A percentile compares a stretch with the other conserved stretches of the same genome.
Evolutionary conservation across 176 grass and related monocot genomes (phyloP).

Genomic region (Oryza australiensis): DNA sequence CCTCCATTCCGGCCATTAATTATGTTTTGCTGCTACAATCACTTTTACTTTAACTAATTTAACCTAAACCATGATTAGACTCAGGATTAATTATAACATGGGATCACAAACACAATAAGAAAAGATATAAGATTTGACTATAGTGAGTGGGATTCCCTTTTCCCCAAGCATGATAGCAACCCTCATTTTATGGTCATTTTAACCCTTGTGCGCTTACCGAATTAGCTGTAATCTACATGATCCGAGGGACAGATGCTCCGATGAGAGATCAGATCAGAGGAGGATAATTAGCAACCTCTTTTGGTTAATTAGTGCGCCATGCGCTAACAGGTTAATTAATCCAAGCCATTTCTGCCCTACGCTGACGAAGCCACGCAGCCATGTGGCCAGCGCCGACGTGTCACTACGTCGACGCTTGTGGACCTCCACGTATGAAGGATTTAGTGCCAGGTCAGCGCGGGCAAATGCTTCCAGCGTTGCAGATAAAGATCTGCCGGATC

Average conservation of each 20-base stretch:
- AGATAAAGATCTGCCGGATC: neutral
- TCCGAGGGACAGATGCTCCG: conserved; percentile 15
- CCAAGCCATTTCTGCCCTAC: neutral
- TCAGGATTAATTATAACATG: neutral
- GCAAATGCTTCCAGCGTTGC: too few relatives aligned
- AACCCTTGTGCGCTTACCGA: conserved; percentile 47
- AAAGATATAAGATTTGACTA: neutral
- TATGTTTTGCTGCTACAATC: conserved; percentile 17
- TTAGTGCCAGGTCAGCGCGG: conserved; percentile 11
- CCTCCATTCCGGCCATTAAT: conserved; percentile 37
- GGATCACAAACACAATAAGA: conserved; percentile 1
- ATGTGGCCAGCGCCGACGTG: conserved; percentile 23
- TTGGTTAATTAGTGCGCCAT: neutral
- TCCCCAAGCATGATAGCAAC: conserved; percentile 24
- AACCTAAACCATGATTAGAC: conserved; percentile 25
- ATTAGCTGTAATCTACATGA: conserved; percentile 37
- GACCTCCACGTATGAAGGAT: conserved; percentile 16
- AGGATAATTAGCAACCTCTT: neutral
- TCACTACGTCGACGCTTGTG: neutral
- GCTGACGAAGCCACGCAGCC: neutral
- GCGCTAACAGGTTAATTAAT: neutral
- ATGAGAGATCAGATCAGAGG: conserved; percentile 27
- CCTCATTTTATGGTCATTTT: neutral
- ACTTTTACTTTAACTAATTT: conserved; percentile 39
- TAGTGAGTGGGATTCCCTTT: neutral